phyloP scores from a whole-genome alignment of 176 grass and related monocot genomes.

The Paspalum vaginatum region DNA sequence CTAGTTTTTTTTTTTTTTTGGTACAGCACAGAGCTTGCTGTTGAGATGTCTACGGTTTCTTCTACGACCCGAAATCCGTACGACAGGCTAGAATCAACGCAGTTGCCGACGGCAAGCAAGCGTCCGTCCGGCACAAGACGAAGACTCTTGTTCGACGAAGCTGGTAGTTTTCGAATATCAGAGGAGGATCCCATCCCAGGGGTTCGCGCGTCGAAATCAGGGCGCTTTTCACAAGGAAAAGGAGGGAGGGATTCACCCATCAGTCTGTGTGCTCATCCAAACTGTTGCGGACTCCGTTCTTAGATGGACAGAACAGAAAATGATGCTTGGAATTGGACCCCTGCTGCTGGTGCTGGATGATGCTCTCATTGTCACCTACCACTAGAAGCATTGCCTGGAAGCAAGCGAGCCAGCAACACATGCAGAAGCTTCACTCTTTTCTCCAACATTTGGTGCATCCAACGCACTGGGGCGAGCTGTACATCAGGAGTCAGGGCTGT shows the following conservation, averaged over 20 bases:
- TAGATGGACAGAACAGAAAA: not conserved
- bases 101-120: not conserved
- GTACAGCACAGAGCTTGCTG: not conserved
- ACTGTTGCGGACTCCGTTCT: not conserved
- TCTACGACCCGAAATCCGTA: slow-evolving; percentile 14
- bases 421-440: not conserved
- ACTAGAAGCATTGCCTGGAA: slow-evolving; percentile 12
- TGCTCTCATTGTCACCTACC: slow-evolving; percentile 20
- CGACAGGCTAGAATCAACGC: not conserved
- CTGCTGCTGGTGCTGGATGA: not conserved
- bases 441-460: slow-evolving; percentile 9
- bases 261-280: slow-evolving; percentile 5
- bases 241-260: not conserved
- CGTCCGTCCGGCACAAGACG: not conserved
- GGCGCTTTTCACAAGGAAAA: not conserved
- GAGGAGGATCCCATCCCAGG: not conserved
- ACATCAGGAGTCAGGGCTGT: not conserved
- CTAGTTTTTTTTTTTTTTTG: no score
- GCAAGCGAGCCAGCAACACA: not conserved
- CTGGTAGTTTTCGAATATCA: not conserved
- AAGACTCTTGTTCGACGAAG: not conserved
- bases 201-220: slow-evolving; percentile 8
- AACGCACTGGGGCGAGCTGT: slow-evolving; percentile 13
- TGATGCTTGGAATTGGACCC: slow-evolving; percentile 15
- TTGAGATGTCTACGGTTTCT: slow-evolving; percentile 23